Evolutionary conservation across 441 rosid genomes (phyloP), one percentile per base, ranked within the genome.

Genomic region (Syzygium syzygioides): DNA sequence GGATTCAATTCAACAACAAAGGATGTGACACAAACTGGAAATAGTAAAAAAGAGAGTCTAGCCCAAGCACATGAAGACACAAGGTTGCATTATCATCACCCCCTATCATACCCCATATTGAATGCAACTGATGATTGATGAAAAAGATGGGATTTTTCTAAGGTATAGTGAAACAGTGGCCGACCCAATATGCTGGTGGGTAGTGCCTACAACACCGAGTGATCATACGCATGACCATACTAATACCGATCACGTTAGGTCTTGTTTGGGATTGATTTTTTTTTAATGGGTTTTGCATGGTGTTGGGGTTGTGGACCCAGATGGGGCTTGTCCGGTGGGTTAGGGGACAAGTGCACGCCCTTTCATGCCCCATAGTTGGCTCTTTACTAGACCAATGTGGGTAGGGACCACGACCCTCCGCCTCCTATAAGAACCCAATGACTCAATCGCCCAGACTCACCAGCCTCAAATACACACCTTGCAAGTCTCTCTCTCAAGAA

Each of bases 321-420:
- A 62, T 53, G 79, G 88, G 91, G 89, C 89, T 87, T 93, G 95
- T 93, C 94, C 90, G 93, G 95, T 91, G 95, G 89, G 94, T 94
- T 90, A 80, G 94, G 94, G 92, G 95, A 94, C 97, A 94, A 71
- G 85, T 80, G 94, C 98, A 93, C 96, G 95, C 93, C 92, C 93
- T 94, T 91, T 93, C 89, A 93, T 94, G 94, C 95, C 95, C 97
- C 96, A 94, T 93, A 92, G 95, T 90, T 94, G 93, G 91, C 92
- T 93, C 95, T 94, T 94, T 93, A 87, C 84, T 84, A 89, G 93
- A 96, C 98, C 98, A 94, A 84, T 88, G 85, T 91, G 85, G 85
- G 91, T 88, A 25, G 14, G 60, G 95, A 92, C 94, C 95, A 92
- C 95, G 48, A 32, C 79, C 86, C 87, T 55, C 34, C 79, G 86